Conservation (phyloP, 73 alveolate genomes). For the Breviolum minutum region DNA sequence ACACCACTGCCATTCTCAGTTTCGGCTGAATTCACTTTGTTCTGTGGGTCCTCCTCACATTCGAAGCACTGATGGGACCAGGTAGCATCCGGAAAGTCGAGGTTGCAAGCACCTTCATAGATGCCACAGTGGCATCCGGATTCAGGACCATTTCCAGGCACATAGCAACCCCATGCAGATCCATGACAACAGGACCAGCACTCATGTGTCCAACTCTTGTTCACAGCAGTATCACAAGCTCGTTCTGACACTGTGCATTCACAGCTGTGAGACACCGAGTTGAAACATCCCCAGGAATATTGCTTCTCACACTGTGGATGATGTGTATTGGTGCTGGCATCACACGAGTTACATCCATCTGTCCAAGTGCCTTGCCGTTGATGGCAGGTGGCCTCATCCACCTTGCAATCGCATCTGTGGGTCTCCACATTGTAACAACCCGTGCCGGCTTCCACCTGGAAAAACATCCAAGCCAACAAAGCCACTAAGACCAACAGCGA, state of each 20-base stretch:
- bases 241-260: slow-evolving; percentile 7
- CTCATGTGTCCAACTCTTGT: slow-evolving; percentile 5
- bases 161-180: slow-evolving; percentile 28
- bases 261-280: background rate
- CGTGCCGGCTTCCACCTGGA: slow-evolving; percentile 9
- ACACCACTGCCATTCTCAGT: background rate
- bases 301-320: slow-evolving; percentile 23
- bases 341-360: slow-evolving; percentile 13
- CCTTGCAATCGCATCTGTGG: slow-evolving; percentile 11
- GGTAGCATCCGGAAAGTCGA: slow-evolving; percentile 39
- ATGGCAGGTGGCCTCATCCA: background rate
- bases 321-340: slow-evolving; percentile 14
- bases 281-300: background rate
- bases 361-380: slow-evolving; percentile 14
- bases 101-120: background rate
- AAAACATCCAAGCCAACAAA: background rate
- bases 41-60: background rate
- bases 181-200: slow-evolving; percentile 53
- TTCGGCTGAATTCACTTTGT: background rate
- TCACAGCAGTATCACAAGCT: background rate
- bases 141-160: slow-evolving; percentile 21
- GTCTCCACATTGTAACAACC: slow-evolving; percentile 53
- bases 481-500: background rate
- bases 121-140: slow-evolving; percentile 40
- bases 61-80: slow-evolving; percentile 37